phyloP scores from a whole-genome alignment of 768 basidiomycete species.

The Amylocystis lapponica region DNA sequence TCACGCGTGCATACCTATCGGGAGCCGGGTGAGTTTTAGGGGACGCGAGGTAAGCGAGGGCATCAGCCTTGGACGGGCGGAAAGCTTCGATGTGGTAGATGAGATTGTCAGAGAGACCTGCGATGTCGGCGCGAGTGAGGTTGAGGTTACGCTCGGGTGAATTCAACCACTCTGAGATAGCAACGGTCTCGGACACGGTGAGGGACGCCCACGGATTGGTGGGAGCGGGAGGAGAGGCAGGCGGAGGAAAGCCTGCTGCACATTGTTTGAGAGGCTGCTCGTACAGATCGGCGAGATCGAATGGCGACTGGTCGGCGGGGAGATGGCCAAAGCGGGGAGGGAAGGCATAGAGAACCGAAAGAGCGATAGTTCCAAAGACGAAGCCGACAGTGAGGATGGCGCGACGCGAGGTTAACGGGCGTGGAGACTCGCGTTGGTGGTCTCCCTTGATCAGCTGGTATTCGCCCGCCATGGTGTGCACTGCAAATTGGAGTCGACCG shows the following conservation, averaged over 20 bases:
- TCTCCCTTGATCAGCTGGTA: slow-evolving; percentile 16
- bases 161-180: slow-evolving; percentile 42
- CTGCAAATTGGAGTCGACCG: too few relatives aligned
- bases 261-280: slow-evolving; percentile 27
- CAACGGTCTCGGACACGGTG: slow-evolving; percentile 35
- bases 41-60: slow-evolving; percentile 39
- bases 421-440: slow-evolving; percentile 1
- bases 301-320: neutral
- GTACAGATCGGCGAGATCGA: neutral
- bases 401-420: slow-evolving; percentile 5
- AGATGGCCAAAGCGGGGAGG: neutral
- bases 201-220: slow-evolving; percentile 51
- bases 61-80: slow-evolving; percentile 42
- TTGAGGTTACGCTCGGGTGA: slow-evolving; percentile 39
- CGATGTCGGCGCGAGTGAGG: slow-evolving; percentile 32
- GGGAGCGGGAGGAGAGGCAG: slow-evolving; percentile 36
- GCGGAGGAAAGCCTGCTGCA: slow-evolving; percentile 22
- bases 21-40: slow-evolving; percentile 25
- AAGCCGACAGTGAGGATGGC: slow-evolving; percentile 2
- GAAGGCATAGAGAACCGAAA: slow-evolving; percentile 11
- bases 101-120: slow-evolving; percentile 40
- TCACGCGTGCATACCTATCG: slow-evolving; percentile 40
- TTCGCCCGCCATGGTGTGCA: slow-evolving; percentile 2
- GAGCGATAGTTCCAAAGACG: slow-evolving; percentile 6
- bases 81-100: slow-evolving; percentile 46